Percentiles rank a stretch among this genome's conserved stretches.
Conservation (phyloP, 345 rosid species). For the Arabidopsis suecica region DNA sequence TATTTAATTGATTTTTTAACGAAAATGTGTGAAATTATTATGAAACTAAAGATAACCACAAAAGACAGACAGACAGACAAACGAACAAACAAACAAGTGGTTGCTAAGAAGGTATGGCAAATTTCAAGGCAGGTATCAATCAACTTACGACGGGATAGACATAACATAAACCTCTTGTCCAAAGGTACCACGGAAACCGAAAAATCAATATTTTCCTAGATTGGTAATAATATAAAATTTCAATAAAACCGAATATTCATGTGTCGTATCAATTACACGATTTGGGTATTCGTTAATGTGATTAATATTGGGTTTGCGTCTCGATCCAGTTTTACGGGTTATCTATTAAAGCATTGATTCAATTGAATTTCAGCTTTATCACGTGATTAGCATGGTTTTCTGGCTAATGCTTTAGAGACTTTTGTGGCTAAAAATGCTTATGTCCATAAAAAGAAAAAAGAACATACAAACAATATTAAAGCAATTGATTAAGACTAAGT, state of each 20-base stretch:
- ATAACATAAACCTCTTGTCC: constrained; percentile 32
- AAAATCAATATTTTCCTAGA: constrained; percentile 8
- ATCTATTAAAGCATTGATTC: constrained; percentile 5
- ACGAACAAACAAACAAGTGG: constrained; percentile 27
- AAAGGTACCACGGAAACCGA: constrained; percentile 44
- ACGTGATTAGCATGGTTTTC: constrained; percentile 30
- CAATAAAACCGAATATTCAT: constrained; percentile 8
- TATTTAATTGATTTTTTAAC: too few relatives aligned
- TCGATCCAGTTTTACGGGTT: constrained; percentile 25
- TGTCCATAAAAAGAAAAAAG: neutral
- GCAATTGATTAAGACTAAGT: neutral
- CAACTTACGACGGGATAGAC: constrained; percentile 38
- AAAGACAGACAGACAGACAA: constrained; percentile 10
- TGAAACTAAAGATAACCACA: constrained; percentile 16
- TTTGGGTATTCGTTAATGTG: constrained; percentile 31
- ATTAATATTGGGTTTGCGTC: constrained; percentile 39
- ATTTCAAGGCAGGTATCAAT: constrained; percentile 39
- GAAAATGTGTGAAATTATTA: too few relatives aligned
- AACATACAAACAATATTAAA: neutral
- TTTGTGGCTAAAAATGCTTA: constrained; percentile 33
- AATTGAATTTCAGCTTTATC: neutral
- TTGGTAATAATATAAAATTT: constrained; percentile 23
- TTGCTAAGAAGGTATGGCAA: constrained; percentile 31
- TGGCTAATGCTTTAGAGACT: constrained; percentile 14
- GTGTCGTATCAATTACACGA: constrained; percentile 23